These are phyloP conservation scores for Termitomyces sp. DNA, from an alignment of 768 basidiomycete genomes.

Conservation along the genomic window DNA sequence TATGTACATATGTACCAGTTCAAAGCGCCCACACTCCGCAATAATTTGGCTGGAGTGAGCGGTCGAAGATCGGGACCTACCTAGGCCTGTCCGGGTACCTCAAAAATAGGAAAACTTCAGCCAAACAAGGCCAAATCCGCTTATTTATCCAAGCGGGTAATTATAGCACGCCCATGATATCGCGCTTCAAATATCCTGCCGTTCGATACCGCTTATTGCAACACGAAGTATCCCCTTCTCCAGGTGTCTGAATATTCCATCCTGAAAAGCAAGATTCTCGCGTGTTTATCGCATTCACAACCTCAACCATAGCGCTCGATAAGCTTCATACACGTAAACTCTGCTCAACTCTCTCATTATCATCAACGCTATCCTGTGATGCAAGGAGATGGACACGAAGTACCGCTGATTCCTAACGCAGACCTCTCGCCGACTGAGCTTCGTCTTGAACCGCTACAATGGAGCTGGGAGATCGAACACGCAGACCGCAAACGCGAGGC, in stretches of 20 bases:
- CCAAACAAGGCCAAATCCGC: slow-evolving; percentile 11
- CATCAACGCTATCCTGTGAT: slow-evolving; percentile 23
- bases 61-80: not conserved
- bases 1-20: not conserved
- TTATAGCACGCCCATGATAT: slow-evolving; percentile 11
- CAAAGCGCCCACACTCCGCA: not conserved
- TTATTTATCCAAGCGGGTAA: slow-evolving; percentile 9
- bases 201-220: not conserved
- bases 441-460: slow-evolving; percentile 35
- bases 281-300: not conserved
- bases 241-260: not conserved
- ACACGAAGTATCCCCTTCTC: not conserved
- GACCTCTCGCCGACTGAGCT: slow-evolving; percentile 3
- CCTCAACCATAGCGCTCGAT: slow-evolving; percentile 1
- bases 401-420: slow-evolving; percentile 12
- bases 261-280: not conserved
- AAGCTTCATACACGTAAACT: slow-evolving; percentile 2
- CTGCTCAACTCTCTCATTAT: not conserved
- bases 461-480: slow-evolving; percentile 72
- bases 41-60: not conserved
- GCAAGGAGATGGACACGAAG: slow-evolving; percentile 24
- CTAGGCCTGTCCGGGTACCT: not conserved
- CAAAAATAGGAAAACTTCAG: not conserved
- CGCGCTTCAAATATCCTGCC: slow-evolving; percentile 7
- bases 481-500: slow-evolving; percentile 63